A percentile compares a stretch with the other conserved stretches of the same genome.
Conservation (phyloP, 208 protist genomes). For the Wallacemonas sp. region DNA sequence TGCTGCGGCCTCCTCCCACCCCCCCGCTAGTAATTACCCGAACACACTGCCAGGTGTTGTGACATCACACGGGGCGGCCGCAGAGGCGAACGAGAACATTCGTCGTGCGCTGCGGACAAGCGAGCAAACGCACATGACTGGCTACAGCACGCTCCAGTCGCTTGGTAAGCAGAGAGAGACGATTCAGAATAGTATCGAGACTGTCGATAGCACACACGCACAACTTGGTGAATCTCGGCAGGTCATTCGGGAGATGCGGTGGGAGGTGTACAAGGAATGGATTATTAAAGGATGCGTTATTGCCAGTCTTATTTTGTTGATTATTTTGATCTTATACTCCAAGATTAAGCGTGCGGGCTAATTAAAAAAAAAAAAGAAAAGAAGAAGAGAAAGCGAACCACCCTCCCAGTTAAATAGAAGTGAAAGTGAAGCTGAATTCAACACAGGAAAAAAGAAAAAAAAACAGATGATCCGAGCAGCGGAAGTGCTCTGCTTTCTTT, state of each 20-base stretch:
- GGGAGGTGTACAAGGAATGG: constrained; percentile 79
- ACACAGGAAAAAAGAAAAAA: not conserved
- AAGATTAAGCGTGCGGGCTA: constrained; percentile 54
- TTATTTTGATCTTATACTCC: constrained; percentile 60
- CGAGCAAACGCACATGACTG: constrained; percentile 61
- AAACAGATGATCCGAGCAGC: not conserved
- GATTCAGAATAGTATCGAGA: constrained; percentile 56
- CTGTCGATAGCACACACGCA: constrained; percentile 45
- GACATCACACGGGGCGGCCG: constrained; percentile 20
- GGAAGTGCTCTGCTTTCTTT: not conserved
- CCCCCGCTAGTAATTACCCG: constrained; percentile 2
- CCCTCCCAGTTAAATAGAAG: no score
- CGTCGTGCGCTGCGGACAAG: constrained; percentile 58
- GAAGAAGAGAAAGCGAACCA: constrained; percentile 11
- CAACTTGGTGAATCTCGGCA: constrained; percentile 51
- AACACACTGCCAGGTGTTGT: not conserved
- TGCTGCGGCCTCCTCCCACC: constrained; percentile 16
- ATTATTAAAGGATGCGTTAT: constrained; percentile 63
- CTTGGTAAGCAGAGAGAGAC: constrained; percentile 72
- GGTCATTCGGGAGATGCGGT: constrained; percentile 68
- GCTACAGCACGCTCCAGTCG: constrained; percentile 65
- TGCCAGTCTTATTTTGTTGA: constrained; percentile 41
- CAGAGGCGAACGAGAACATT: constrained; percentile 60
- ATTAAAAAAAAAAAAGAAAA: not conserved
- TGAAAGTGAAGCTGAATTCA: no score